Evolutionary conservation across 139 green algal species (phyloP).

Genomic region (Limnomonas spitsbergensis): DNA sequence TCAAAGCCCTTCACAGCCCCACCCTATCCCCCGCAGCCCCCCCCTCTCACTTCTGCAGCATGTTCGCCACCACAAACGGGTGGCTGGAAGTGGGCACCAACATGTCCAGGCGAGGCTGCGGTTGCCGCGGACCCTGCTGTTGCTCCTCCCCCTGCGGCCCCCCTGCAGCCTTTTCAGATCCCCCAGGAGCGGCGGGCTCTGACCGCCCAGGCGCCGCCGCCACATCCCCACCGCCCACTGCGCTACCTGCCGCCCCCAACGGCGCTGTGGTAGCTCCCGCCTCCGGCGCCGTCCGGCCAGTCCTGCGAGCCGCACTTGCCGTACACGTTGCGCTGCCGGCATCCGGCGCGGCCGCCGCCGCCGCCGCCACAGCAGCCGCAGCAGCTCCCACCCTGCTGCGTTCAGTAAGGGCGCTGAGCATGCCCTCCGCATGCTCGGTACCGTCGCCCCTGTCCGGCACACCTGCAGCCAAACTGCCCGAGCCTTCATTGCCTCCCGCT

Average conservation of each 20-base stretch:
- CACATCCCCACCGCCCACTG: background rate
- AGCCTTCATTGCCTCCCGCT: too few relatives aligned
- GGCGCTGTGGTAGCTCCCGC: background rate
- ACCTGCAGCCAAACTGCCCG: background rate
- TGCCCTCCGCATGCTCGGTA: too few relatives aligned
- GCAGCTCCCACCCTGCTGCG: too few relatives aligned
- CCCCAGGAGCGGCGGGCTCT: background rate
- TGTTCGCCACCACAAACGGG: conserved; percentile 20
- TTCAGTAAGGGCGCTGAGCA: too few relatives aligned
- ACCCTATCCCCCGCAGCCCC: too few relatives aligned
- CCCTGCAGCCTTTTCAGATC: background rate
- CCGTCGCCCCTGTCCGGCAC: too few relatives aligned
- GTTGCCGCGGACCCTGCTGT: too few relatives aligned
- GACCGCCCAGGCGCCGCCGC: too few relatives aligned
- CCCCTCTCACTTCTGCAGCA: too few relatives aligned
- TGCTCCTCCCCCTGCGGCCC: background rate
- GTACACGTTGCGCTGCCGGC: too few relatives aligned
- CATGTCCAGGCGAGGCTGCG: conserved; percentile 20
- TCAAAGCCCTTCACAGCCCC: too few relatives aligned
- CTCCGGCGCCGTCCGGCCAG: background rate
- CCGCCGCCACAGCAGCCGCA: background rate
- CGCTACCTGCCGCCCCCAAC: background rate
- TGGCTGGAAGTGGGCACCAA: conserved; percentile 13
- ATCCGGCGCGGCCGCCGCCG: background rate
- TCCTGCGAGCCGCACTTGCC: too few relatives aligned